phyloP scores from a whole-genome alignment of 495 filamentous ascomycete species.

The Ramalina intermedia region DNA sequence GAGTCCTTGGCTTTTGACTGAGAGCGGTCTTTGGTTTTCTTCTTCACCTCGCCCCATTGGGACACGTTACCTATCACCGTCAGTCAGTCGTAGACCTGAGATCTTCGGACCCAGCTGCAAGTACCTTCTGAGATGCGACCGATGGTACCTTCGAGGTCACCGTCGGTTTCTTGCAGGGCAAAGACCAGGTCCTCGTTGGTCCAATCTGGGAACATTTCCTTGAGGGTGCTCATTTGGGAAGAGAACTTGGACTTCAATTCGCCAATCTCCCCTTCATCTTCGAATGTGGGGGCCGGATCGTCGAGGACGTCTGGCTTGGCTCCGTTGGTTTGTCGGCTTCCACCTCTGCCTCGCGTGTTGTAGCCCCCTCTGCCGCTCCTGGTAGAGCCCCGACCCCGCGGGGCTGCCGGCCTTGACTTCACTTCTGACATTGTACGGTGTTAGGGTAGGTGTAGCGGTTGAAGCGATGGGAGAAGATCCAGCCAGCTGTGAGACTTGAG shows the following conservation, averaged over 20 bases:
- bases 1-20: constrained; percentile 73
- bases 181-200: constrained; percentile 83
- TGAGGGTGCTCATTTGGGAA: constrained; percentile 55
- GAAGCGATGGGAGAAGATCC: constrained; percentile 13
- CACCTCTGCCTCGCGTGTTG: constrained; percentile 53
- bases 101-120: constrained; percentile 11
- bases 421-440: constrained; percentile 70
- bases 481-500: constrained; percentile 1
- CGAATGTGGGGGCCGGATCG: constrained; percentile 38
- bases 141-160: constrained; percentile 71
- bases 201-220: constrained; percentile 87
- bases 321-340: constrained; percentile 55
- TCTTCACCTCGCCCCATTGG: constrained; percentile 93
- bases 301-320: constrained; percentile 34
- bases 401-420: constrained; percentile 59
- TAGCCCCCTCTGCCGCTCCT: constrained; percentile 75
- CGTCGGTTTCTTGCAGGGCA: constrained; percentile 80
- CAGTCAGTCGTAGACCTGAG: constrained; percentile 7
- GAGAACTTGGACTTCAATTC: constrained; percentile 82
- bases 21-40: constrained; percentile 69
- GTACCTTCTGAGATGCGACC: constrained; percentile 85
- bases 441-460: no score
- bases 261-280: constrained; percentile 82
- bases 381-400: constrained; percentile 66
- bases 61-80: constrained; percentile 57